These are phyloP conservation scores for Torulaspora globosa DNA, from an alignment of 1,139 yeast species.

Conservation along the genomic window DNA sequence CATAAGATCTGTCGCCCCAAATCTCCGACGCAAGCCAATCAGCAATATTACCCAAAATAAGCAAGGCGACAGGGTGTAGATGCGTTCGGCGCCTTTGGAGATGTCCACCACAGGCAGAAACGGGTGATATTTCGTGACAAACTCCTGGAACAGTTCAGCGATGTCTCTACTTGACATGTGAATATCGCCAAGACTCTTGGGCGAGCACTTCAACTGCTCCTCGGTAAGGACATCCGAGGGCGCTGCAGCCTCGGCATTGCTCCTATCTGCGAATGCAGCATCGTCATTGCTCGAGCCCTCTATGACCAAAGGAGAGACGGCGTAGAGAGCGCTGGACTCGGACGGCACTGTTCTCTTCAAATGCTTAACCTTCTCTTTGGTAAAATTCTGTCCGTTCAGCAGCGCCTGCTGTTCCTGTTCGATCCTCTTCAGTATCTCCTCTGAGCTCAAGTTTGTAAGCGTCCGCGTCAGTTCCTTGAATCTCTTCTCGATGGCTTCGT, in stretches of 20 bases:
- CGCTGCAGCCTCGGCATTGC: background rate
- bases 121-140: constrained; percentile 70
- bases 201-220: constrained; percentile 48
- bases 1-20: constrained; percentile 40
- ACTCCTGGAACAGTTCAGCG: constrained; percentile 62
- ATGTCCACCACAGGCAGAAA: constrained; percentile 86
- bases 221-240: constrained; percentile 37
- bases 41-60: constrained; percentile 92
- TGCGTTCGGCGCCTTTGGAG: constrained; percentile 70
- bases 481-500: constrained; percentile 80
- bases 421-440: constrained; percentile 41
- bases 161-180: constrained; percentile 59
- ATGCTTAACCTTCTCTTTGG: constrained; percentile 31
- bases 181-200: constrained; percentile 66
- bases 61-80: constrained; percentile 76
- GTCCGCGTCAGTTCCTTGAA: constrained; percentile 62
- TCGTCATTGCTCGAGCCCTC: background rate
- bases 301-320: constrained; percentile 1
- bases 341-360: constrained; percentile 8
- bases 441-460: constrained; percentile 50
- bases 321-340: background rate
- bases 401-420: constrained; percentile 29
- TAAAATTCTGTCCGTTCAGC: constrained; percentile 32
- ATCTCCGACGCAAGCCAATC: constrained; percentile 60
- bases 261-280: background rate